phyloP scores from a whole-genome alignment of 345 rosid species.

The Carallia pectinifolia region DNA sequence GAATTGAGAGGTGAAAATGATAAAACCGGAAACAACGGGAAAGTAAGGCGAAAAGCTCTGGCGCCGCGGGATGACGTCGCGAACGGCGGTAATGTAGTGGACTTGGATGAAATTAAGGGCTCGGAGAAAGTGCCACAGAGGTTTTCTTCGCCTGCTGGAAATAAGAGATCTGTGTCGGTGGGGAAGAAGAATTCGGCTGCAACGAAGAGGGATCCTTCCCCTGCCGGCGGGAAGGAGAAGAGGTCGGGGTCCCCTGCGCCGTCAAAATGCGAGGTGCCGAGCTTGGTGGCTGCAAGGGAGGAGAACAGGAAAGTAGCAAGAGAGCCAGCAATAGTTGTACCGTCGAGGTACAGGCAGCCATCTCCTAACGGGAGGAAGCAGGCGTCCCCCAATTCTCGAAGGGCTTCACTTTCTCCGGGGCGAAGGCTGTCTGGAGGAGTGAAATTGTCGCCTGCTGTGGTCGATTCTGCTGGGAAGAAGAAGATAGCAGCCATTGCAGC shows the following conservation, averaged over 20 bases:
- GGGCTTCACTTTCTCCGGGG: constrained; percentile 78
- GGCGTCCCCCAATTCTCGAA: constrained; percentile 64
- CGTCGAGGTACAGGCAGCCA: constrained; percentile 89
- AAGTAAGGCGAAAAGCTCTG: constrained; percentile 47
- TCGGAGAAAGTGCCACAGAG: constrained; percentile 40
- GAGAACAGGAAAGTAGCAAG: constrained; percentile 62
- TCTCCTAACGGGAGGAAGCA: constrained; percentile 79
- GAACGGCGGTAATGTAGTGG: neutral
- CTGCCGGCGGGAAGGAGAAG: constrained; percentile 60
- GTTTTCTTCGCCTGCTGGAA: constrained; percentile 75
- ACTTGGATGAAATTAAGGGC: constrained; percentile 29
- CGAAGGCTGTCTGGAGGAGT: constrained; percentile 71
- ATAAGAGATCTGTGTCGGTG: constrained; percentile 53
- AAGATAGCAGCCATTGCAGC: constrained; percentile 61
- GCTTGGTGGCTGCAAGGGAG: constrained; percentile 69
- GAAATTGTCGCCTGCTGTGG: constrained; percentile 63
- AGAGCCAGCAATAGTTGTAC: constrained; percentile 86
- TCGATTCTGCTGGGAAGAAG: constrained; percentile 76
- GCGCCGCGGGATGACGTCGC: constrained; percentile 42
- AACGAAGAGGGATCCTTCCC: constrained; percentile 72
- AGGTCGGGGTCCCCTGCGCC: constrained; percentile 91
- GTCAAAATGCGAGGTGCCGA: constrained; percentile 83
- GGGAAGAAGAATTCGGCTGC: constrained; percentile 43
- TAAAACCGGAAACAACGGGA: constrained; percentile 27
- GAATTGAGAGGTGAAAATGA: constrained; percentile 15